Base-by-base conservation (phyloP, 305 asterid genomes). In the Salvia sclarea region DNA sequence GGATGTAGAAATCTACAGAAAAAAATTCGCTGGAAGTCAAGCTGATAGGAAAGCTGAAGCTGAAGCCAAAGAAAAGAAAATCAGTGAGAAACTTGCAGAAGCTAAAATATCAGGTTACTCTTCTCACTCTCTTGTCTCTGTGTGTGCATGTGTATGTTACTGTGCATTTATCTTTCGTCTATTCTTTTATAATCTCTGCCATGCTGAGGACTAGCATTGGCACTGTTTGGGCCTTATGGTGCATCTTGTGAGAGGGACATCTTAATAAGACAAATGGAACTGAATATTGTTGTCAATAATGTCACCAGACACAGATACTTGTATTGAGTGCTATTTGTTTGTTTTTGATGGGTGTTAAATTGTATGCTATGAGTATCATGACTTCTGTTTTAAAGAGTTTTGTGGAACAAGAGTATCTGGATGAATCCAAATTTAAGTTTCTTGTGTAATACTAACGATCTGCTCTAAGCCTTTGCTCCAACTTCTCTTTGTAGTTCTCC, bases 1-100 rank as follows among this genome's bases (percentile, higher is more conserved):
- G 44, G 96, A 94, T 60, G 88, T 87, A 48, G 91, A 73, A 33
- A 70, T 53, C 69, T 87, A 73, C 67, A 78, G 93, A 67, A 78
- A 72, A 50, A 85, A 83, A 76, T 94, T 82, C 81, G 87, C 97
- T 68, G 96, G 98, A 74, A 94, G 98, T 78, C 98, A 94, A 80
- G 90, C 96, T 62, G 97, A 91, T 67, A 76, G 97, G 81, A 86
- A 77, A 81, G 92, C 90, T 74, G 97, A 85, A 68, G 85, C 89
- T 58, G 96, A 85, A 70, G 85, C 92, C n/a, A n/a, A n/a, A n/a
- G n/a, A n/a, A 18, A 83, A 85, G 56, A 79, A 87, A 64, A 58
- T 92, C 35, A 69, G 85, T 38, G 95, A 83, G 59, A 81, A 82
- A 75, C 79, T 94, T 18, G 82, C 83, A 47, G 87, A 84, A 70